Evolutionary conservation across 164 flowering plant species (phyloP).

Genomic region (Aristolochia californica): DNA sequence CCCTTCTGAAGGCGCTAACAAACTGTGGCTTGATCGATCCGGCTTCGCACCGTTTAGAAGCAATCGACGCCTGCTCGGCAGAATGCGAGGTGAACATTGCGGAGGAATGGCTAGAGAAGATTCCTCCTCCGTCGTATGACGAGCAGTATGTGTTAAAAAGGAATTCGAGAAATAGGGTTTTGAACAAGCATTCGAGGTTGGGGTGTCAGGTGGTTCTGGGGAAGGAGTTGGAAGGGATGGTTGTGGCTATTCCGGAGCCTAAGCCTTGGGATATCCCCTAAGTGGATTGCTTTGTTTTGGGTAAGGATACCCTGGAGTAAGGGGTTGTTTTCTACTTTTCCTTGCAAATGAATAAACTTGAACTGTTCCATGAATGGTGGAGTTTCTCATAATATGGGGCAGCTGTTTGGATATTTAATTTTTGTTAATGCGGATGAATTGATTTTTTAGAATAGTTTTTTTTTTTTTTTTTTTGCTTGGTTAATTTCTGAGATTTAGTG

Average conservation of each 20-base stretch:
- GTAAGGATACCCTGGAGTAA: neutral
- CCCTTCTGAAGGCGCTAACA: slow-evolving; percentile 61
- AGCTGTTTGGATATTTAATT: too few relatives aligned
- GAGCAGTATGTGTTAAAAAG: slow-evolving; percentile 67
- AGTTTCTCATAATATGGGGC: too few relatives aligned
- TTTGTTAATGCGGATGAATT: too few relatives aligned
- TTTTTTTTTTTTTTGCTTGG: too few relatives aligned
- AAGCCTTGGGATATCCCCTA: slow-evolving; percentile 90
- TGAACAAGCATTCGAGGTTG: slow-evolving; percentile 80
- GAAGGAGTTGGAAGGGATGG: slow-evolving; percentile 85
- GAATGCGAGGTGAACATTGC: slow-evolving; percentile 96
- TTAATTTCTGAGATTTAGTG: too few relatives aligned
- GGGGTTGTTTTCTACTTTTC: neutral
- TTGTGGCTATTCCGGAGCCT: slow-evolving; percentile 91
- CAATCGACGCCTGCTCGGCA: slow-evolving; percentile 94
- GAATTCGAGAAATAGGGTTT: slow-evolving; percentile 44
- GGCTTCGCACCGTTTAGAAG: slow-evolving; percentile 82
- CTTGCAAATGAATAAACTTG: neutral
- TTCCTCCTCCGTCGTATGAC: slow-evolving; percentile 68
- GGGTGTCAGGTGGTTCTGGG: slow-evolving; percentile 85
- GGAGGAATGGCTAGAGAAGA: slow-evolving; percentile 82
- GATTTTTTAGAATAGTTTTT: too few relatives aligned
- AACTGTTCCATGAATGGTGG: too few relatives aligned
- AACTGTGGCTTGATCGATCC: slow-evolving; percentile 80
- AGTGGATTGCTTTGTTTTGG: slow-evolving; percentile 4